Percentiles rank a stretch among this genome's conserved stretches.
phyloP scores from a whole-genome alignment of 768 basidiomycete species.

The Pleurotus platypus region DNA sequence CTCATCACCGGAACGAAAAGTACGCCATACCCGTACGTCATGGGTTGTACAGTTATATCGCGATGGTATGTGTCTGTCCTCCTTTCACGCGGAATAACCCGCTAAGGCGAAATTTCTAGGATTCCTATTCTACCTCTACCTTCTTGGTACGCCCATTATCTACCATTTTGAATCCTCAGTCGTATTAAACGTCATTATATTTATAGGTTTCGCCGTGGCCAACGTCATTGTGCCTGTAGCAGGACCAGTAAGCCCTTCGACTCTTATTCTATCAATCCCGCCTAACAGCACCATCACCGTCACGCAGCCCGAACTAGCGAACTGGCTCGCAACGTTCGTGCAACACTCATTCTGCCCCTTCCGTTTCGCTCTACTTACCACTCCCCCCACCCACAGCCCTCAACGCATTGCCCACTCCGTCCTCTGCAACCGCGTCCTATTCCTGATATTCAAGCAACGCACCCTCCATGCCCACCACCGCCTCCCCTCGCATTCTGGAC shows the following conservation, averaged over 20 bases:
- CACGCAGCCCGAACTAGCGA: constrained; percentile 28
- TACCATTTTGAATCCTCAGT: not conserved
- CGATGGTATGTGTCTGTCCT: constrained; percentile 26
- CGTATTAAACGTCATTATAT: not conserved
- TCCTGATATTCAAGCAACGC: constrained; percentile 23
- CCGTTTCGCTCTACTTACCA: not conserved
- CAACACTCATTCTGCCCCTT: not conserved
- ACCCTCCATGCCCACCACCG: not conserved
- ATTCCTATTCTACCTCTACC: constrained; percentile 35
- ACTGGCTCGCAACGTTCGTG: constrained; percentile 39
- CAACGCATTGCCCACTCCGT: constrained; percentile 43
- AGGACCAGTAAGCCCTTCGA: constrained; percentile 26
- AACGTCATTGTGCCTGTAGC: constrained; percentile 36
- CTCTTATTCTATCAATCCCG: not conserved
- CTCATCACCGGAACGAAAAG: constrained; percentile 14
- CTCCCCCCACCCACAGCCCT: constrained; percentile 19
- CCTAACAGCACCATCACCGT: not conserved
- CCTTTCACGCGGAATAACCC: not conserved
- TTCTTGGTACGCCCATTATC: constrained; percentile 25
- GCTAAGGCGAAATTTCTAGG: constrained; percentile 17
- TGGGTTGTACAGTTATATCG: constrained; percentile 36
- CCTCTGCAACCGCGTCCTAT: constrained; percentile 36
- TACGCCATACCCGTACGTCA: constrained; percentile 28
- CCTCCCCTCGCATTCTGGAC: too few species aligned
- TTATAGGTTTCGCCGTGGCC: constrained; percentile 30